Evolutionary conservation across 306 rosid genomes (phyloP).

Genomic region (Vachellia pachyceras): DNA sequence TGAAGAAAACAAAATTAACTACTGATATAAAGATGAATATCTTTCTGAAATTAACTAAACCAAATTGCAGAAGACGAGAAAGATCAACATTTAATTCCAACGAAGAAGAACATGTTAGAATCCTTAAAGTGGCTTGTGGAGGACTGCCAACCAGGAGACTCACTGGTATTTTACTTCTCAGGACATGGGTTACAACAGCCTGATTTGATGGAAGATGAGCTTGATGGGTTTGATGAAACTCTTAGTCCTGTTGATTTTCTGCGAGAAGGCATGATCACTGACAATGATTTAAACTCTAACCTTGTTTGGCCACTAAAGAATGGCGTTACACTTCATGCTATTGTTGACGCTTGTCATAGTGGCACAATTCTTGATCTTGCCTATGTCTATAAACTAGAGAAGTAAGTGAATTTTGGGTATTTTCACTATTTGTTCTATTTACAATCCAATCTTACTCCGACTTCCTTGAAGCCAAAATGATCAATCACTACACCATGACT

Average conservation of each 20-base stretch:
- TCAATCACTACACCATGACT: neutral
- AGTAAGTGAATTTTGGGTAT: slow-evolving; percentile 40
- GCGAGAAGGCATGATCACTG: slow-evolving; percentile 65
- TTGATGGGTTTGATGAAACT: slow-evolving; percentile 69
- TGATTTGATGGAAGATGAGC: slow-evolving; percentile 57
- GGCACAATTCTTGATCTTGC: slow-evolving; percentile 79
- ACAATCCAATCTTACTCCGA: slow-evolving; percentile 16
- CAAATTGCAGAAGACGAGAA: slow-evolving; percentile 50
- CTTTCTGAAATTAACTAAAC: slow-evolving; percentile 12
- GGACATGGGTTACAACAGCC: slow-evolving; percentile 76
- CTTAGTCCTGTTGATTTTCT: slow-evolving; percentile 70
- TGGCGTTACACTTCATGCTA: slow-evolving; percentile 68
- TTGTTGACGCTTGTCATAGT: slow-evolving; percentile 80
- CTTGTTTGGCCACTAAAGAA: slow-evolving; percentile 64
- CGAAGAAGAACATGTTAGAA: slow-evolving; percentile 64
- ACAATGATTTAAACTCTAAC: slow-evolving; percentile 59
- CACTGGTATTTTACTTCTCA: slow-evolving; percentile 79
- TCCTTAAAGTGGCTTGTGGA: slow-evolving; percentile 75
- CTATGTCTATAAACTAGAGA: slow-evolving; percentile 37
- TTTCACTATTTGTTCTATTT: slow-evolving; percentile 38
- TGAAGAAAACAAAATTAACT: neutral
- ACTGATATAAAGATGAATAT: slow-evolving; percentile 11
- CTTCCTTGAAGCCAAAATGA: slow-evolving; percentile 44
- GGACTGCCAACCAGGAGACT: slow-evolving; percentile 57
- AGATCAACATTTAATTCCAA: slow-evolving; percentile 46